phyloP scores from a whole-genome alignment of 176 grass and related monocot genomes.

The Oryza officinalis region DNA sequence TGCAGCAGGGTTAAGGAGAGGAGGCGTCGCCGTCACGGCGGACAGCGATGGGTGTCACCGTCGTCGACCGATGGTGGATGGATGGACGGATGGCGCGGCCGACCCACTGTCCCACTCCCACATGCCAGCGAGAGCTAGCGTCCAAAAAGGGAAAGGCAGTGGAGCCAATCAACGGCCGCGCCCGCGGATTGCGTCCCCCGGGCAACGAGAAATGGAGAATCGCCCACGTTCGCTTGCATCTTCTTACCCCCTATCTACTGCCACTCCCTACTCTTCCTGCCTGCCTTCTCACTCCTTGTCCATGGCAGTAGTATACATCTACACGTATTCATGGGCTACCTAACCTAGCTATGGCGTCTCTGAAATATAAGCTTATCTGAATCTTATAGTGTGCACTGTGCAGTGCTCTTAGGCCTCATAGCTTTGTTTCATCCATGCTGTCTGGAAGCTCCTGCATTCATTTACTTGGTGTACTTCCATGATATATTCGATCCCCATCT shows the following conservation, averaged over 20 bases:
- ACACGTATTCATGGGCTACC: too few relatives aligned
- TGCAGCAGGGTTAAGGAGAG: background rate
- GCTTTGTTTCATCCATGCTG: too few relatives aligned
- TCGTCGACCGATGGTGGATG: too few relatives aligned
- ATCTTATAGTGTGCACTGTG: too few relatives aligned
- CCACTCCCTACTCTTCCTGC: background rate
- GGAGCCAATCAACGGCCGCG: conserved; percentile 23
- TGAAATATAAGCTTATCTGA: too few relatives aligned
- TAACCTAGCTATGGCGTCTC: too few relatives aligned
- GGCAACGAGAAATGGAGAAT: conserved; percentile 37
- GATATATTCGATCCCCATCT: background rate
- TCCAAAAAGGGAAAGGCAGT: conserved; percentile 1
- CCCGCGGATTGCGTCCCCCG: conserved; percentile 21
- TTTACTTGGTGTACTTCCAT: too few relatives aligned
- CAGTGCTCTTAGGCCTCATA: too few relatives aligned
- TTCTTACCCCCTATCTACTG: too few relatives aligned
- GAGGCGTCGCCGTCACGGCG: background rate
- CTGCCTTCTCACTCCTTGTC: background rate
- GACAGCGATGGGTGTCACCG: background rate
- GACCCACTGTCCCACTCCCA: background rate
- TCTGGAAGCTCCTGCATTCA: too few relatives aligned
- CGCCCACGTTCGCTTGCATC: conserved; percentile 1
- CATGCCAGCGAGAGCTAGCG: background rate
- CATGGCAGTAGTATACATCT: too few relatives aligned
- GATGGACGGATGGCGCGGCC: background rate